Base-by-base conservation (phyloP, 495 filamentous ascomycete genomes). In the Penicillium cataractarum region DNA sequence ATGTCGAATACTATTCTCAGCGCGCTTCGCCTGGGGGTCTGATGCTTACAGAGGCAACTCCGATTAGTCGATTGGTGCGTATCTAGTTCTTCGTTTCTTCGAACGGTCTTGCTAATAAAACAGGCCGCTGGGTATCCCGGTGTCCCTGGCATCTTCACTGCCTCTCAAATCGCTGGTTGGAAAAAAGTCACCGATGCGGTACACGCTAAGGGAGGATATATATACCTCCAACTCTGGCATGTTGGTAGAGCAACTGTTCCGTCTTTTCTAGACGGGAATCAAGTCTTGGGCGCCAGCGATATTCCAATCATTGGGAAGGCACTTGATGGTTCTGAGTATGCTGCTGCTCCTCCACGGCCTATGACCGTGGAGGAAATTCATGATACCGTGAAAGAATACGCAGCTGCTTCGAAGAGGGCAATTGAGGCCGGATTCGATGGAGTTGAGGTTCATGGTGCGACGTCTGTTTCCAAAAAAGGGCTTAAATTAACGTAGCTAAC, bases 391-490 rank as follows among this genome's bases (percentile, higher is more conserved):
- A 15, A 74, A 64, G 70, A 75, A 15, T 90, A 87, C 58, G 85
- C 79, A 3, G 63, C 75, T 8, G 89, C 88, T 17, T 85, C 89
- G 0, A 72, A 78, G 66, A 82, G 83, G 51, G 87, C 88, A 1
- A 78, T 87, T 2, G 78, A 78, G 52, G 89, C 87, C 8, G 90
- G 89, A 9, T 85, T 85, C 61, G 84, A 87, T 58, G 83, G 83
- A 2, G 78, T 86, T 7, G 84, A 87, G 60, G 51, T 86, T 10
- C 83, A 87, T 62, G 82, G 78, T 67, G 76, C 76, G 8, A 31
- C 7, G 7, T 3, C 29, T 7, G 29, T 31, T 31, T 31, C 7
- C 29, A 31, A 31, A 31, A 7, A 31, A 3, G 29, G 29, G 29
- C n/a, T 31, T 3, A 31, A 31, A 3, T 31, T 3, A 3, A 31